A percentile compares a stretch with the other conserved stretches of the same genome.
Evolutionary conservation across 1,284 basidiomycete genomes (phyloP).

Genomic region (Sphaerobolus stellatus): DNA sequence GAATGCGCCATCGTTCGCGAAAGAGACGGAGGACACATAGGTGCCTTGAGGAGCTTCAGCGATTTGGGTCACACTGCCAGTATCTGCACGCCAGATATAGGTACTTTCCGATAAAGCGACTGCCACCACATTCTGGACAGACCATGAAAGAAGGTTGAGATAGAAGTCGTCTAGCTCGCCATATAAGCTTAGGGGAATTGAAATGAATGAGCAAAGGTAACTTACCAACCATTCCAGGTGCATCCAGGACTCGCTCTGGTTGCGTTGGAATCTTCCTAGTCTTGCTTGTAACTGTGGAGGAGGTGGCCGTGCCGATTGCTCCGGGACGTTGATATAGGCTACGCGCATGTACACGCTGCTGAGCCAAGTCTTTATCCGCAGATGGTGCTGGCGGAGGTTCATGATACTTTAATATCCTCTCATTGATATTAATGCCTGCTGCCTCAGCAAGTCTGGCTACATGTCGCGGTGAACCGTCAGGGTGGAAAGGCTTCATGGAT

Average conservation of each 20-base stretch:
- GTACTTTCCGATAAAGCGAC: slow-evolving; percentile 82
- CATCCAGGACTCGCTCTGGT: slow-evolving; percentile 91
- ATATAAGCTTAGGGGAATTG: neutral
- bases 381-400: slow-evolving; percentile 71
- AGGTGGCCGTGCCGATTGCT: slow-evolving; percentile 58
- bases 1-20: slow-evolving; percentile 85
- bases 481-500: slow-evolving; percentile 36
- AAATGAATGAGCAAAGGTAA: neutral
- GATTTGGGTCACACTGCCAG: slow-evolving; percentile 79
- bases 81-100: slow-evolving; percentile 94
- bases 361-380: slow-evolving; percentile 64
- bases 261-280: slow-evolving; percentile 77
- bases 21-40: slow-evolving; percentile 79
- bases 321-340: slow-evolving; percentile 72
- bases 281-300: slow-evolving; percentile 58
- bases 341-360: slow-evolving; percentile 70
- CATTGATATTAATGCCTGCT: slow-evolving; percentile 68
- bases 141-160: slow-evolving; percentile 93
- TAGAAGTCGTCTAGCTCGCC: slow-evolving; percentile 82
- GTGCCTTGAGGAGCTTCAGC: slow-evolving; percentile 71
- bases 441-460: slow-evolving; percentile 73
- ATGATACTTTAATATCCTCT: slow-evolving; percentile 75
- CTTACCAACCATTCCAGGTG: slow-evolving; percentile 77
- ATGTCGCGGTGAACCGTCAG: slow-evolving; percentile 62
- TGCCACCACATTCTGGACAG: slow-evolving; percentile 79